Evolutionary conservation across 2,329 filamentous ascomycete genomes (phyloP).

Genomic region (Cercospora janseana): DNA sequence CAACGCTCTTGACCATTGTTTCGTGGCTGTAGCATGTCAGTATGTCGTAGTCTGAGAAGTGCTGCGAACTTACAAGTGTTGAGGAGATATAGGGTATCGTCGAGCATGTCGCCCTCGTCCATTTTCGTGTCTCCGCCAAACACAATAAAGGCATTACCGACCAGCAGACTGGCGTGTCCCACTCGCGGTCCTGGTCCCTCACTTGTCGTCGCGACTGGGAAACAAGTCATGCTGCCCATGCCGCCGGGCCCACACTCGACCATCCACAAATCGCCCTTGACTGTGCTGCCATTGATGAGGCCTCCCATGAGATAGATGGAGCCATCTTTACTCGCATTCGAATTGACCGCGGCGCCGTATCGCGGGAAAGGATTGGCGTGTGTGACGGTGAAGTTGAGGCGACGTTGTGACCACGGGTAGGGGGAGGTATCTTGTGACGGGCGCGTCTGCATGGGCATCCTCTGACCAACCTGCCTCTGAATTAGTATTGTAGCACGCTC

Average conservation of each 20-base stretch:
- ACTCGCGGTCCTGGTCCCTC: constrained; percentile 94
- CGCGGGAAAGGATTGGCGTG: constrained; percentile 87
- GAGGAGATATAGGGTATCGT: constrained; percentile 92
- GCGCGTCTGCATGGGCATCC: constrained; percentile 34
- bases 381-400: constrained; percentile 78
- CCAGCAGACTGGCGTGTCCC: constrained; percentile 87
- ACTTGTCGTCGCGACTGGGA: constrained; percentile 84
- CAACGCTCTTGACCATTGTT: constrained; percentile 94
- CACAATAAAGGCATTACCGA: constrained; percentile 98
- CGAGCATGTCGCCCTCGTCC: constrained; percentile 83
- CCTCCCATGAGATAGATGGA: constrained; percentile 98
- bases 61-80: constrained; percentile 80
- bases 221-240: constrained; percentile 75
- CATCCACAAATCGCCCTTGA: constrained; percentile 97
- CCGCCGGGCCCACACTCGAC: constrained; percentile 72
- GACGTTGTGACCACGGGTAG: constrained; percentile 93
- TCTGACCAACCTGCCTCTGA: constrained; percentile 18
- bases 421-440: constrained; percentile 65
- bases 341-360: constrained; percentile 95
- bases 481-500: too few species aligned
- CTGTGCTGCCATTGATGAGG: constrained; percentile 88
- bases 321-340: constrained; percentile 89
- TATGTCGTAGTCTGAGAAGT: neutral
- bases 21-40: constrained; percentile 64
- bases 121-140: constrained; percentile 98